These are phyloP conservation scores for Aureobasidium melanogenum DNA, from an alignment of 2,329 filamentous ascomycete species.

Conservation along the genomic window DNA sequence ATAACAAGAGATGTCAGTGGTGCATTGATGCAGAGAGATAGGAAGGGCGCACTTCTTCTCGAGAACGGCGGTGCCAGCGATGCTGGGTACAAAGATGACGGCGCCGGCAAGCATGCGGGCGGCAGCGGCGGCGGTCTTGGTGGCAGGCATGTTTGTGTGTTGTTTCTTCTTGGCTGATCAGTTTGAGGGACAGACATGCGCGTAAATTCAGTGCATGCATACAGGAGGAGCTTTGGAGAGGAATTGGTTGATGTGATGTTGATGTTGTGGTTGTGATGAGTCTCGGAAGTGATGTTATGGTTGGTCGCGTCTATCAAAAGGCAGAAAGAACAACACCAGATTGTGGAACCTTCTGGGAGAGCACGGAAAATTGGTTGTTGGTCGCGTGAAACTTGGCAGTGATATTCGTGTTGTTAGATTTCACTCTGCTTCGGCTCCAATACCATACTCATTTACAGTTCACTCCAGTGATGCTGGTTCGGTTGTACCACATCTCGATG, in stretches of 20 bases:
- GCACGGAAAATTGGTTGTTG: neutral
- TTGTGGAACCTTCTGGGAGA: neutral
- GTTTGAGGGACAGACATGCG: neutral
- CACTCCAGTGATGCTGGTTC: slow-evolving; percentile 3
- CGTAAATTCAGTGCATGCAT: neutral
- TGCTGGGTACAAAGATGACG: neutral
- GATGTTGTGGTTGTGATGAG: neutral
- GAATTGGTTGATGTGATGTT: neutral
- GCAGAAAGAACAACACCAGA: neutral
- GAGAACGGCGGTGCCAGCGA: neutral
- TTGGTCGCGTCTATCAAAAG: neutral
- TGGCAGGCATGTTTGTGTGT: neutral
- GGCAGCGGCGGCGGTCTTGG: neutral
- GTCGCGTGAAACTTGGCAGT: neutral
- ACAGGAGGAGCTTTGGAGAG: neutral
- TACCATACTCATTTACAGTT: neutral
- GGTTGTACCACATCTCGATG: slow-evolving; percentile 71
- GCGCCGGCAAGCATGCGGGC: neutral
- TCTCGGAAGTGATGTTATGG: neutral
- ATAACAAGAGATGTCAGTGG: neutral
- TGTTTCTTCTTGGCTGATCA: neutral
- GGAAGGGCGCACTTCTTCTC: neutral
- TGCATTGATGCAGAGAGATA: neutral
- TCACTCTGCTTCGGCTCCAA: neutral
- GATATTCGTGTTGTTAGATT: neutral